These are phyloP conservation scores for Leishmania gerbilli DNA, from an alignment of 208 protist genomes.

Conservation along the genomic window DNA sequence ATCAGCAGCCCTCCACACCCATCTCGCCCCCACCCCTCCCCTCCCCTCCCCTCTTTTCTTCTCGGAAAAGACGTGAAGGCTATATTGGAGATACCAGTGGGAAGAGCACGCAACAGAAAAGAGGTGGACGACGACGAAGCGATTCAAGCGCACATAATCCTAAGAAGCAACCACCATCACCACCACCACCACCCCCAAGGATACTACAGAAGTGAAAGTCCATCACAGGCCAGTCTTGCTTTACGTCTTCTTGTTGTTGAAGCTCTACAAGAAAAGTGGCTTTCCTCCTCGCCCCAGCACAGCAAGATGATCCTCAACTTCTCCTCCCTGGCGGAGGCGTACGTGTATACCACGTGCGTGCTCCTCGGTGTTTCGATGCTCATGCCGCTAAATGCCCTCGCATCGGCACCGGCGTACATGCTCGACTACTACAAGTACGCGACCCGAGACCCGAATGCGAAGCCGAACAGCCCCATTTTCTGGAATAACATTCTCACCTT, in stretches of 20 bases:
- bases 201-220: background rate
- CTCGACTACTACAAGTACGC: slow-evolving; percentile 86
- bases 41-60: background rate
- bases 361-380: slow-evolving; percentile 84
- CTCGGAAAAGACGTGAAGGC: no score
- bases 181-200: background rate
- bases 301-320: slow-evolving; percentile 42
- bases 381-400: slow-evolving; percentile 89
- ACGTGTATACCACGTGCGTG: slow-evolving; percentile 80
- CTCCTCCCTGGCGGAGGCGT: slow-evolving; percentile 45
- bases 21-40: background rate
- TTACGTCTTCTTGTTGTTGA: background rate
- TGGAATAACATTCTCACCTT: slow-evolving; percentile 83
- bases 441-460: slow-evolving; percentile 44
- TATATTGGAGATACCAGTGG: no score
- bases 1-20: background rate
- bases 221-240: background rate
- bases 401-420: slow-evolving; percentile 84
- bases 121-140: no score
- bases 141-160: background rate
- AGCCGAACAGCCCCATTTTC: slow-evolving; percentile 46
- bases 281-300: background rate
- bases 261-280: background rate
- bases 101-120: no score
- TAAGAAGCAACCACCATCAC: no score